Evolutionary conservation across 108 stramenopile genomes (phyloP), one percentile per base, ranked within the genome.

Genomic region (Bacterosira constricta): DNA sequence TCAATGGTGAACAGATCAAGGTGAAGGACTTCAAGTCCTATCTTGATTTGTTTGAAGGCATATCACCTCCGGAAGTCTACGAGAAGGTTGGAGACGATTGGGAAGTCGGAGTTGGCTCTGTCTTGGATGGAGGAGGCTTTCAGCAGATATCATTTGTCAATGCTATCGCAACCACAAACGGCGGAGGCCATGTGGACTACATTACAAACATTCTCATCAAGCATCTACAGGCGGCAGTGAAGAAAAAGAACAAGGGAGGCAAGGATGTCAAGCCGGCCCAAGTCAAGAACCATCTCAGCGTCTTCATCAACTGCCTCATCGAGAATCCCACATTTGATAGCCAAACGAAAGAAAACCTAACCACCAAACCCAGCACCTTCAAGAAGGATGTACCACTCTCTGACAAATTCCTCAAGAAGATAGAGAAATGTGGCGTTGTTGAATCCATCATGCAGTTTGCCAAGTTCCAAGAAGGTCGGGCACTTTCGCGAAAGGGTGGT

Each of bases 91-190:
- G 81, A 36, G 92, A 96, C 27, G 89, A 92, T 23, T 99, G 98
- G 98, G 96, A 98, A 83, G 90, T 99, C 17, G 91, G 95, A 34
- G 91, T 97, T 27, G n/a, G n/a, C n/a, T 86, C 80, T 18, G 42
- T 77, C 10, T 90, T 90, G 8, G 96, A 97, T 56, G 96, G 94
- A 11, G 80, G 80, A n/a, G n/a, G n/a, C 25, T 85, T 96, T 54
- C 79, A 96, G 69, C 97, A 98, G 60, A 87, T 99, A 38, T 96
- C 96, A 12, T 99, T 98, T 63, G 98, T 98, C 23, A 99, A 99
- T 80, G 85, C 94, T 26, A 99, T 99, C 66, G 85, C 83, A 63
- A 98, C 98, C 23, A 80, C 83, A 42, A 98, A 97, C 73, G 99
- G 99, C 27, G 99, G 99, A 7, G 74, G 73, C 7, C 99, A 99